Percentiles rank a stretch among this genome's conserved stretches.
Conservation (phyloP, 768 basidiomycete genomes). For the Tremella yokohamensis region DNA sequence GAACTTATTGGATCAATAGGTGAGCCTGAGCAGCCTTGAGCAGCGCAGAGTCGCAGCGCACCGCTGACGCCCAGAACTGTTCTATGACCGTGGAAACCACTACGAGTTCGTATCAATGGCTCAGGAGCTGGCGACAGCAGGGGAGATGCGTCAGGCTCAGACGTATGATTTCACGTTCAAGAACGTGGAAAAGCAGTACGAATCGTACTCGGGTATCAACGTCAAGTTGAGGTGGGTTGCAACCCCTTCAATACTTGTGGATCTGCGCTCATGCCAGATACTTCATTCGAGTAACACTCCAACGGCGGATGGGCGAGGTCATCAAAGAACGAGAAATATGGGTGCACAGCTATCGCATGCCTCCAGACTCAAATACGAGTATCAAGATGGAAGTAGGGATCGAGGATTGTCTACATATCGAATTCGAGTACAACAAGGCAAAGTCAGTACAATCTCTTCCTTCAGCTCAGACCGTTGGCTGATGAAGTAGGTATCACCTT, state of each 20-base stretch:
- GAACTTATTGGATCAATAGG: constrained; percentile 97
- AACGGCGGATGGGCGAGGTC: constrained; percentile 87
- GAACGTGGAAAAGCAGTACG: constrained; percentile 98
- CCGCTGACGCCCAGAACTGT: constrained; percentile 59
- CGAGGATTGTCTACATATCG: constrained; percentile 97
- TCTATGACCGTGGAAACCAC: constrained; percentile 96
- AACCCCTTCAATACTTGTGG: not conserved
- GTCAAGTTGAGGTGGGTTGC: constrained; percentile 83
- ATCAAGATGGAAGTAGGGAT: constrained; percentile 99
- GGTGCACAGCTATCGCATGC: constrained; percentile 99
- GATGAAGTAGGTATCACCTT: constrained; percentile 78
- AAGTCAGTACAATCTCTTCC: constrained; percentile 62
- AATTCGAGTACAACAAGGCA: constrained; percentile 99
- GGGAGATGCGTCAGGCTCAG: constrained; percentile 93
- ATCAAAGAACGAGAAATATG: constrained; percentile 89
- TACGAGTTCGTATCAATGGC: constrained; percentile 95
- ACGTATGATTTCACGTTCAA: constrained; percentile 97
- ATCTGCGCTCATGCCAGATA: constrained; percentile 59
- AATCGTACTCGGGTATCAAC: constrained; percentile 96
- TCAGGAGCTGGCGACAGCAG: constrained; percentile 91
- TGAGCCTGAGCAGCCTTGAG: constrained; percentile 49
- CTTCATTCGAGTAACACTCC: constrained; percentile 84
- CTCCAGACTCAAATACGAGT: constrained; percentile 93
- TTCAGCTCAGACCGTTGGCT: not conserved
- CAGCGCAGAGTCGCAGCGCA: not conserved